Conservation (phyloP, 1,139 yeast genomes). For the Suhomyces taliae region DNA sequence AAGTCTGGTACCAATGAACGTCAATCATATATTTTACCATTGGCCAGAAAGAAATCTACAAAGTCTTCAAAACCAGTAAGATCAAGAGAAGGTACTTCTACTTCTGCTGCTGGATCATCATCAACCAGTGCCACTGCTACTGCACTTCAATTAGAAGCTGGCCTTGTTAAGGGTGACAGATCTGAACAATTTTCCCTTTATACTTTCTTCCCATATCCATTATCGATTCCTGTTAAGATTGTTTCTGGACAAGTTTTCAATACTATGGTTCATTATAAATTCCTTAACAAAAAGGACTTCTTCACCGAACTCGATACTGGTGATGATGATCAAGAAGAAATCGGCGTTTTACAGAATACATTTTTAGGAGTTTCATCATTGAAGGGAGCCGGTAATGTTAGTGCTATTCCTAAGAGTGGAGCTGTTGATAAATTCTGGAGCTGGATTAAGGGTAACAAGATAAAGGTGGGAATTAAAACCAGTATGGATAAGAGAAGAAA, state of each 20-base stretch:
- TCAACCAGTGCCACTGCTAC: conserved; percentile 3
- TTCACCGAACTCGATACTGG: conserved; percentile 23
- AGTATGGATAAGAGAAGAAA: conserved; percentile 45
- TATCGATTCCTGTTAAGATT: conserved; percentile 29
- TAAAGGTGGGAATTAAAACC: conserved; percentile 17
- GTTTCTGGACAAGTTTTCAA: conserved; percentile 21
- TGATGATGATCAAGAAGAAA: conserved; percentile 26
- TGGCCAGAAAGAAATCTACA: conserved; percentile 24
- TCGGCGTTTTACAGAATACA: conserved; percentile 33
- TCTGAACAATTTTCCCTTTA: conserved; percentile 42
- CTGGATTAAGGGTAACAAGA: conserved; percentile 24
- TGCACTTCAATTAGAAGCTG: conserved; percentile 27
- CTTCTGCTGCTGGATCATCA: background rate
- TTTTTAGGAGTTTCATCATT: conserved; percentile 44
- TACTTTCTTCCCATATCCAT: conserved; percentile 47
- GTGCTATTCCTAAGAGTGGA: conserved; percentile 28
- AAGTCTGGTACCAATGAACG: conserved; percentile 46
- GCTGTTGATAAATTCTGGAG: conserved; percentile 25
- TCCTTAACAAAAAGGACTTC: conserved; percentile 31
- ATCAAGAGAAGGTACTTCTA: conserved; percentile 7
- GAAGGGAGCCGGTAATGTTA: conserved; percentile 39
- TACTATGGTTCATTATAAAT: conserved; percentile 20
- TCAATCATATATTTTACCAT: conserved; percentile 42
- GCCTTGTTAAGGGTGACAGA: conserved; percentile 36
- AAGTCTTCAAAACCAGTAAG: conserved; percentile 14